A percentile compares a stretch with the other conserved stretches of the same genome.
phyloP scores from a whole-genome alignment of 768 basidiomycete genomes.

The Tricholoma furcatifolium region DNA sequence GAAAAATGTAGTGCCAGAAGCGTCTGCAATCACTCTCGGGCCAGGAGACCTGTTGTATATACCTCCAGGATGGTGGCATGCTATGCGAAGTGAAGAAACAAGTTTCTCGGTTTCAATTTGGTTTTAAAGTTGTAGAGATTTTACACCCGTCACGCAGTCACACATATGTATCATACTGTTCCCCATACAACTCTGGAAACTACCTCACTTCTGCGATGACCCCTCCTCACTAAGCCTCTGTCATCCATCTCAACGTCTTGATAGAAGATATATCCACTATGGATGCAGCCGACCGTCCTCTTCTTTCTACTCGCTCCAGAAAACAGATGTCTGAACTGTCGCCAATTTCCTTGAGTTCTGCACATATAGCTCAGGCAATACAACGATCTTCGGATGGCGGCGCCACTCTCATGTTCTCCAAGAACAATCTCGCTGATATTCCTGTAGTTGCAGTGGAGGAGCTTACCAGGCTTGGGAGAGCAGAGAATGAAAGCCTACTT shows the following conservation, averaged over 20 bases:
- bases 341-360: conserved; percentile 44
- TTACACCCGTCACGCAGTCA: not conserved
- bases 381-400: conserved; percentile 72
- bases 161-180: not conserved
- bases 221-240: not conserved
- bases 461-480: conserved; percentile 61
- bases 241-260: not conserved
- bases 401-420: conserved; percentile 81
- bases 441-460: conserved; percentile 73
- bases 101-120: conserved; percentile 92
- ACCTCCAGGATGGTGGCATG: conserved; percentile 95
- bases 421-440: conserved; percentile 75
- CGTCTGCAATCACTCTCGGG: conserved; percentile 60
- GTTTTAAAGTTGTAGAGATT: conserved; percentile 49
- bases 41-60: conserved; percentile 89
- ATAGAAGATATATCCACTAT: conserved; percentile 5
- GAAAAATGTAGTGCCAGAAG: conserved; percentile 52
- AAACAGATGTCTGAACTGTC: conserved; percentile 8
- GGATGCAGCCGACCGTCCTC: conserved; percentile 23
- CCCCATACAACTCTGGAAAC: no score
- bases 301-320: conserved; percentile 21
- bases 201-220: no score
- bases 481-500: conserved; percentile 51
- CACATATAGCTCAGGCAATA: conserved; percentile 66
- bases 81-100: conserved; percentile 77